These are phyloP conservation scores for Aphanomyces astaci DNA, from an alignment of 352 stramenopile genomes.

Conservation along the genomic window DNA sequence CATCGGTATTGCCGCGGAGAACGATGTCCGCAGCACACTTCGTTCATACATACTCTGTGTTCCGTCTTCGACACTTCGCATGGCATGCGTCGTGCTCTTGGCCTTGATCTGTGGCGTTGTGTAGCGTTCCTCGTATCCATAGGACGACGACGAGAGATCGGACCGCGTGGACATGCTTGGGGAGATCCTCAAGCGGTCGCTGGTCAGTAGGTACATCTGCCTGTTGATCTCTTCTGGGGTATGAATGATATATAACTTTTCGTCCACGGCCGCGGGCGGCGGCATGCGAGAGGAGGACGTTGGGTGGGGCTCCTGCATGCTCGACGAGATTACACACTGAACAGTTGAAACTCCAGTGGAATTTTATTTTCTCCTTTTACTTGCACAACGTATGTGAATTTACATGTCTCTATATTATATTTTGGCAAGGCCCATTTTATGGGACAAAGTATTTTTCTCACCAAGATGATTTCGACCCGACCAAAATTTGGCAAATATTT, in stretches of 20 bases:
- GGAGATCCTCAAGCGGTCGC: background rate
- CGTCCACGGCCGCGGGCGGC: background rate
- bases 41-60: background rate
- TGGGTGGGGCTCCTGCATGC: background rate
- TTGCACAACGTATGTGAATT: background rate
- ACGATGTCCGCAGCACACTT: background rate
- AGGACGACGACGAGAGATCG: background rate
- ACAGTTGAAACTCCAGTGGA: background rate
- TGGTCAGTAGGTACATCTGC: background rate
- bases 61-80: background rate
- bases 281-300: background rate
- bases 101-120: conserved; percentile 1
- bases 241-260: background rate
- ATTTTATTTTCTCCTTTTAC: background rate
- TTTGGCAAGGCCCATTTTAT: too few species aligned
- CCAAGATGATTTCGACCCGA: background rate
- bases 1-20: background rate
- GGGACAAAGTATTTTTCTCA: background rate
- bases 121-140: conserved; percentile 2
- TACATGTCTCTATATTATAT: background rate
- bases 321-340: conserved; percentile 1
- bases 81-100: background rate
- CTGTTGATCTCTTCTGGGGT: background rate
- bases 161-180: conserved; percentile 1
- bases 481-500: background rate